Evolutionary conservation across 2,329 filamentous ascomycete genomes (phyloP), one percentile per base, ranked within the genome.

Genomic region (Monilinia laxa): DNA sequence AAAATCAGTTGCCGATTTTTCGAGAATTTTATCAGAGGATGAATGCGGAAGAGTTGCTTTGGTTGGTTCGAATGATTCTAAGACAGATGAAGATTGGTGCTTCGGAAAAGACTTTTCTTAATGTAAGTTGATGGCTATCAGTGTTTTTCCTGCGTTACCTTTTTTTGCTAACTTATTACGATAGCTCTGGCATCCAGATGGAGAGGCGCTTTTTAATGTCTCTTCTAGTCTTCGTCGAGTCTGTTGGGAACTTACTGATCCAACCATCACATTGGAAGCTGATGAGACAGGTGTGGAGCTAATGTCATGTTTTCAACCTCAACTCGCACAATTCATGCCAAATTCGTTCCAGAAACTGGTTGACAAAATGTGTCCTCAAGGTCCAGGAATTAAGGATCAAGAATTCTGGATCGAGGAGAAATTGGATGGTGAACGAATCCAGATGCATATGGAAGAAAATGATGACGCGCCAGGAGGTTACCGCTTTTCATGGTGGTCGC

Each of bases 341-440:
- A 85, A 91, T 45, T 87, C 88, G 0, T 92, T 97, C 72, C 85
- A 92, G 65, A 90, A 88, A 75, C 92, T 96, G 85, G 87, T 96
- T 1, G 81, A 86, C 23, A 87, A 84, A 65, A 78, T 89, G 78
- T 85, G 86, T 2, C 49, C 57, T 20, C 38, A 47, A 40, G 38
- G 18, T 40, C 31, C 23, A n/a, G 5, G n/a, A 0, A 85, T 89
- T 31, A 87, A 91, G 0, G 88, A 96, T 63, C 81, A 84, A 0
- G 87, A 90, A 11, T 99, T 96, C 75, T 98, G 93, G 93, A 95
- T 98, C 58, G 95, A 99, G 77, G 95, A 99, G 79, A 99, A 99
- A 78, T 82, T 99, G 11, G 95, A 99, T 72, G 95, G 95, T 1
- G 95, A 99, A 79, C 87, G 95, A 35, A 97, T 99, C 89, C 95